Conservation (phyloP, 2,329 filamentous ascomycete species). For the Pezicula carpinea region DNA sequence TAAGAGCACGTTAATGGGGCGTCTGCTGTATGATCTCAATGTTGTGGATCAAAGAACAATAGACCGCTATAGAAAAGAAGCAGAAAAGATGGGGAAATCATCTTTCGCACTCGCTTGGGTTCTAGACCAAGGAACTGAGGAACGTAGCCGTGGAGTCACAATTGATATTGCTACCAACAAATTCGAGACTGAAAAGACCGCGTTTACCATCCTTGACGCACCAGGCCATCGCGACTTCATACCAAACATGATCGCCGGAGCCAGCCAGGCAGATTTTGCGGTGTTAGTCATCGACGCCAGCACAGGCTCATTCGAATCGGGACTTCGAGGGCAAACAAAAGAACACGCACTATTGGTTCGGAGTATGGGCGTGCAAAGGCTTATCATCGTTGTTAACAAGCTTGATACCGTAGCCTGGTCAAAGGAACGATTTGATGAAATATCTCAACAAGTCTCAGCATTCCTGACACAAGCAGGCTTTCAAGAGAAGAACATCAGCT, state of each 20-base stretch:
- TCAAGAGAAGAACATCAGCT: conserved; percentile 72
- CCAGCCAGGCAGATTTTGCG: conserved; percentile 92
- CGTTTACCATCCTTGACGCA: conserved; percentile 91
- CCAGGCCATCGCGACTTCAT: conserved; percentile 95
- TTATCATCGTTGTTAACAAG: conserved; percentile 94
- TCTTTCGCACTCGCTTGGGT: conserved; percentile 98
- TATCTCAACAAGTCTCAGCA: conserved; percentile 74
- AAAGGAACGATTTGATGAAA: conserved; percentile 76
- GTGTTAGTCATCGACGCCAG: conserved; percentile 91
- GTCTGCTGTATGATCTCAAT: conserved; percentile 83
- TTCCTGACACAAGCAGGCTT: conserved; percentile 84
- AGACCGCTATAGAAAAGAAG: conserved; percentile 83
- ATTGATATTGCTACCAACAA: conserved; percentile 95
- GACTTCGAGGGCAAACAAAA: conserved; percentile 86
- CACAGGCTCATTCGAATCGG: conserved; percentile 88
- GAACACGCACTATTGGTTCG: conserved; percentile 88
- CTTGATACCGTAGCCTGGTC: conserved; percentile 86
- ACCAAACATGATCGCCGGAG: conserved; percentile 97
- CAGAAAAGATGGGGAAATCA: conserved; percentile 85
- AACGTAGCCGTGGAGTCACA: conserved; percentile 84
- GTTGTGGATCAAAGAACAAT: conserved; percentile 84
- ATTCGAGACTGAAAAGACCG: conserved; percentile 82
- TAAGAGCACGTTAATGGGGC: conserved; percentile 96
- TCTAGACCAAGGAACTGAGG: conserved; percentile 85
- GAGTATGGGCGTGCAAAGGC: conserved; percentile 82